phyloP scores from a whole-genome alignment of 805 yeast genomes.

The Candida glaebosa region DNA sequence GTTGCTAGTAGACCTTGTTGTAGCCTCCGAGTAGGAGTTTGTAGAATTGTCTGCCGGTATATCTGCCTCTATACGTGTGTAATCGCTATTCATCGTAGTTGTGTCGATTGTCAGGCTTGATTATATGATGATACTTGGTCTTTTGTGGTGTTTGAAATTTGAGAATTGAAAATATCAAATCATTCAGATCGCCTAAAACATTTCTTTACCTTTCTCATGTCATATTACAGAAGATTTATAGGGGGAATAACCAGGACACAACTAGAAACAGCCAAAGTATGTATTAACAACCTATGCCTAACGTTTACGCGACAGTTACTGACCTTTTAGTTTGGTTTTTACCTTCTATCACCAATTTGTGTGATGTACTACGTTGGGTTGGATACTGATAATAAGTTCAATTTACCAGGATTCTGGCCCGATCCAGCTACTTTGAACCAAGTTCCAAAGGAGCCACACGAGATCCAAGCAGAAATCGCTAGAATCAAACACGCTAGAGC shows the following conservation, averaged over 20 bases:
- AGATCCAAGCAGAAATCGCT: conserved; percentile 86
- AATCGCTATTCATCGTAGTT: conserved; percentile 8
- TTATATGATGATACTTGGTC: no score
- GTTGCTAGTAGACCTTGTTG: not conserved
- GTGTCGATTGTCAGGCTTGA: not conserved
- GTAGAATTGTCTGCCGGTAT: conserved; percentile 9
- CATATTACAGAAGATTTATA: conserved; percentile 27
- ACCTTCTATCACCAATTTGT: conserved; percentile 80
- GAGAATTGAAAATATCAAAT: not conserved
- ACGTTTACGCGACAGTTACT: conserved; percentile 4
- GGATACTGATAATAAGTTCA: conserved; percentile 83
- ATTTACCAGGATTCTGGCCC: conserved; percentile 95
- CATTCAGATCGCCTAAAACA: not conserved
- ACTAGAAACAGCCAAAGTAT: conserved; percentile 42
- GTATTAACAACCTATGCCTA: conserved; percentile 12
- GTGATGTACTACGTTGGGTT: conserved; percentile 93
- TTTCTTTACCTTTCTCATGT: not conserved
- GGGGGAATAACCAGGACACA: conserved; percentile 41
- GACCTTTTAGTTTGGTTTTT: conserved; percentile 65
- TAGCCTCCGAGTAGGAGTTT: not conserved
- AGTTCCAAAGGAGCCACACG: conserved; percentile 90
- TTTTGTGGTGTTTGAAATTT: not conserved
- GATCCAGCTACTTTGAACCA: conserved; percentile 89
- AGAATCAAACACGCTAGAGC: conserved; percentile 74
- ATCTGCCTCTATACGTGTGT: conserved; percentile 32